phyloP scores from a whole-genome alignment of 2,329 filamentous ascomycete species.

The Cercospora zeae-maydis region DNA sequence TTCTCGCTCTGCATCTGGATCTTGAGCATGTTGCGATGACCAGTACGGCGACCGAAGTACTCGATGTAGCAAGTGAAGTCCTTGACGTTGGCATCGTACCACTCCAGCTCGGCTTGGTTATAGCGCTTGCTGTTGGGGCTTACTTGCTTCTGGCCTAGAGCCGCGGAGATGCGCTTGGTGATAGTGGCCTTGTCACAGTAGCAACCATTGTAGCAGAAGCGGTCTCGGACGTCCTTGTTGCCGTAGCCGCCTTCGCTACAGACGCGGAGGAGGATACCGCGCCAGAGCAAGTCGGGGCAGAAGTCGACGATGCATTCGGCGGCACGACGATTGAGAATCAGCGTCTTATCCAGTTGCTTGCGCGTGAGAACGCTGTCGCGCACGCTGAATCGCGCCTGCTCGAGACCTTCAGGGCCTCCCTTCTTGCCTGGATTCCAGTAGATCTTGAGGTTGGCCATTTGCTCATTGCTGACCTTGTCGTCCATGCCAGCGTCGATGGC shows the following conservation, averaged over 20 bases:
- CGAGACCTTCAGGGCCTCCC: conserved; percentile 30
- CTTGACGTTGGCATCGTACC: conserved; percentile 30
- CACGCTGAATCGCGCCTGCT: conserved; percentile 33
- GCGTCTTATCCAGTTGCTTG: conserved; percentile 29
- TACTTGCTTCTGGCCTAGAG: conserved; percentile 35
- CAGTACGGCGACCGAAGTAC: conserved; percentile 30
- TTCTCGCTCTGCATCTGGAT: conserved; percentile 27
- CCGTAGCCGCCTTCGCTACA: conserved; percentile 32
- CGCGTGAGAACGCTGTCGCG: conserved; percentile 35
- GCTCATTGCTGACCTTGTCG: conserved; percentile 25
- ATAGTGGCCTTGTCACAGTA: conserved; percentile 36
- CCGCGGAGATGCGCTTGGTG: conserved; percentile 37
- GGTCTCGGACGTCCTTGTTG: conserved; percentile 36
- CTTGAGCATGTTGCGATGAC: conserved; percentile 29
- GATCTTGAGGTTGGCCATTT: conserved; percentile 31
- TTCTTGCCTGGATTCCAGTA: conserved; percentile 37
- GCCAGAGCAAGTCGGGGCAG: conserved; percentile 37
- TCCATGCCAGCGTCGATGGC: conserved; percentile 31
- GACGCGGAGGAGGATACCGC: conserved; percentile 36
- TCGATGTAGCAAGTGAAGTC: conserved; percentile 30
- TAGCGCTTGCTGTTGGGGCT: conserved; percentile 28
- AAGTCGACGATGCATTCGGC: conserved; percentile 39
- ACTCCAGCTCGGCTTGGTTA: conserved; percentile 23
- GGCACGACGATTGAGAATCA: conserved; percentile 31
- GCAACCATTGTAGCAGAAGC: conserved; percentile 37